A percentile compares a stretch with the other conserved stretches of the same genome.
phyloP scores from a whole-genome alignment of 2,329 filamentous ascomycete species.

The Neurospora sp. region DNA sequence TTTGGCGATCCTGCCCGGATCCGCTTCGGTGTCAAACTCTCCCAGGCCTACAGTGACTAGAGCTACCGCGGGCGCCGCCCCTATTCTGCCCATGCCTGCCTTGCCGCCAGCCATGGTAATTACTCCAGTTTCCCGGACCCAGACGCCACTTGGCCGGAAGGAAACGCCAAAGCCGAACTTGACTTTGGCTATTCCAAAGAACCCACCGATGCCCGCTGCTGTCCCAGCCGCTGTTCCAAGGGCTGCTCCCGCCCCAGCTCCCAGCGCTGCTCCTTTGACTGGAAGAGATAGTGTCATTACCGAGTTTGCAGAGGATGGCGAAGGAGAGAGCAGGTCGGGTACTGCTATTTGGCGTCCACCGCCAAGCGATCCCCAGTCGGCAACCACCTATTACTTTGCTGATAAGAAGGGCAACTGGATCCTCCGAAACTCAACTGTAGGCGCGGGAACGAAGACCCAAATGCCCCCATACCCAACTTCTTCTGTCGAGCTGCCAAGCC shows the following conservation, averaged over 20 bases:
- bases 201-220: not conserved
- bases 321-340: constrained; percentile 24
- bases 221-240: not conserved
- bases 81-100: constrained; percentile 8
- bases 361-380: constrained; percentile 33
- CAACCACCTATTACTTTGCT: constrained; percentile 38
- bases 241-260: constrained; percentile 4
- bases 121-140: constrained; percentile 8
- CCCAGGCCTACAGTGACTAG: constrained; percentile 2
- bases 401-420: constrained; percentile 46
- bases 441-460: constrained; percentile 3
- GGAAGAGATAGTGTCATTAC: constrained; percentile 35
- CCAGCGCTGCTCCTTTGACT: constrained; percentile 3
- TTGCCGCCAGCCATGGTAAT: constrained; percentile 15
- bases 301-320: constrained; percentile 43
- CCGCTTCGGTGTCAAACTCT: constrained; percentile 9
- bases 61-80: not conserved
- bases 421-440: constrained; percentile 25
- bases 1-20: constrained; percentile 30
- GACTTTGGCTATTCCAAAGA: constrained; percentile 27
- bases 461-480: not conserved
- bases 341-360: constrained; percentile 42
- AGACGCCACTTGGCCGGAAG: constrained; percentile 8
- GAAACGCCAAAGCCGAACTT: constrained; percentile 30
- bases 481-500: constrained; percentile 14